Percentiles rank a stretch among this genome's conserved stretches.
Conservation (phyloP, 2,329 filamentous ascomycete genomes). For the Phoma herbarum region DNA sequence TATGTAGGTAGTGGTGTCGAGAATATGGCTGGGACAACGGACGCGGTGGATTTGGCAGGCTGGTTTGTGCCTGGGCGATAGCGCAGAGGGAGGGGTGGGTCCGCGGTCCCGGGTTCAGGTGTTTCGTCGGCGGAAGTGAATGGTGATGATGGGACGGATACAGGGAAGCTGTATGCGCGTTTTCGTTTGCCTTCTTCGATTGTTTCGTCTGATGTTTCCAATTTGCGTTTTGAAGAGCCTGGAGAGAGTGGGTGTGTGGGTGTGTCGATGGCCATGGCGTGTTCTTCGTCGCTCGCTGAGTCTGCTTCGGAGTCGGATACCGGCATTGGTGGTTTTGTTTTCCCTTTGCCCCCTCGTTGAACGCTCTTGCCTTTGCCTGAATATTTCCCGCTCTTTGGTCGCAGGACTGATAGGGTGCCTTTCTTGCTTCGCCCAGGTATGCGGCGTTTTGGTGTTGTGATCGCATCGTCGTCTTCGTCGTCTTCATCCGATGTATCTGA, state of each 20-base stretch:
- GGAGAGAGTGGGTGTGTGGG: slow-evolving; percentile 41
- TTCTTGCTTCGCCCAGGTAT: slow-evolving; percentile 32
- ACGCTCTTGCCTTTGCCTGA: slow-evolving; percentile 46
- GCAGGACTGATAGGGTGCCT: slow-evolving; percentile 46
- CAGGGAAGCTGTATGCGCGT: slow-evolving; percentile 37
- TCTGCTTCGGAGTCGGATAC: slow-evolving; percentile 27
- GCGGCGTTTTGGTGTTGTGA: slow-evolving; percentile 36
- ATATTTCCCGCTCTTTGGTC: slow-evolving; percentile 47
- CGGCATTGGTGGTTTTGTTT: slow-evolving; percentile 31
- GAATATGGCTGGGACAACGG: slow-evolving; percentile 25
- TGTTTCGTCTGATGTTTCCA: slow-evolving; percentile 24
- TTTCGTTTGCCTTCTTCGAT: slow-evolving; percentile 35
- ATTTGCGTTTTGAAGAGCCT: slow-evolving; percentile 42
- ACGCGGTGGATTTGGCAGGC: slow-evolving; percentile 20
- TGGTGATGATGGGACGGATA: slow-evolving; percentile 33
- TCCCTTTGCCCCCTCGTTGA: slow-evolving; percentile 36
- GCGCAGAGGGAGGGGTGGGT: slow-evolving; percentile 39
- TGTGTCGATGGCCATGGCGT: slow-evolving; percentile 42
- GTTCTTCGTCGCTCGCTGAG: slow-evolving; percentile 30
- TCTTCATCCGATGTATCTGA: slow-evolving; percentile 38
- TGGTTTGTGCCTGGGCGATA: slow-evolving; percentile 25
- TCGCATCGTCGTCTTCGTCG: slow-evolving; percentile 29
- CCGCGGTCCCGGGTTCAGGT: slow-evolving; percentile 27
- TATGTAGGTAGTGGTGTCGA: slow-evolving; percentile 47
- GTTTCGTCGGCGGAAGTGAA: slow-evolving; percentile 25